Base-by-base conservation (phyloP, 345 rosid genomes). In the Dovyalis caffra region DNA sequence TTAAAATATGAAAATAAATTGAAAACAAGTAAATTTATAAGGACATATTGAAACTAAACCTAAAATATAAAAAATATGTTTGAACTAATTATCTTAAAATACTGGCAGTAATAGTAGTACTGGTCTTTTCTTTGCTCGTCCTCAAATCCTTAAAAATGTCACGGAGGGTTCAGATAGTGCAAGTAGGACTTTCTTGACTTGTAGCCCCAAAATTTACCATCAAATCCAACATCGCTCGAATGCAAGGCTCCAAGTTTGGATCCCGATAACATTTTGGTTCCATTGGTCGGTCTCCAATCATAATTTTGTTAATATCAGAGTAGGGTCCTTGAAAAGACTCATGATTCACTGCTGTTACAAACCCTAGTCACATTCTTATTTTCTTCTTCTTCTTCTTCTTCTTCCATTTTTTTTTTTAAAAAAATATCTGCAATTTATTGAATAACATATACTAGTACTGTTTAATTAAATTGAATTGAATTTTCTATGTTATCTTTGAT, bases 231-330 rank as follows among this genome's bases (percentile, higher is more conserved):
- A 26, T n/a, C 38, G 63, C 61, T 68, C 47, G 25, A 70, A 9
- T 20, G 26, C 63, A 63, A 66, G 72, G 72, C 47, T 71, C 51
- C 31, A 20, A 66, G 68, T 74, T 75, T 78, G 40, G 69, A 75
- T 71, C 80, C 72, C 71, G 33, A 71, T 45, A 73, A 11, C 40
- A 47, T 32, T 38, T 53, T 74, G 77, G 79, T 73, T 81, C 68
- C 57, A 56, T 43, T 69, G 79, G 70, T 69, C 63, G 38, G 85
- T 62, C 56, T 76, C 76, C 78, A 81, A 81, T 77, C 80, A 79
- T 72, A 77, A 40, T 57, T 72, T 66, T 79, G 71, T 28, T 43
- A 66, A 75, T 75, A 72, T 34, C 53, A 29, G 10, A 28, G 70
- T 49, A 57, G 56, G 83, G 62, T 66, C 78, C 71, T 68, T 69